Conservation (phyloP, 148 eudicot species). For the Euryodendron excelsum region DNA sequence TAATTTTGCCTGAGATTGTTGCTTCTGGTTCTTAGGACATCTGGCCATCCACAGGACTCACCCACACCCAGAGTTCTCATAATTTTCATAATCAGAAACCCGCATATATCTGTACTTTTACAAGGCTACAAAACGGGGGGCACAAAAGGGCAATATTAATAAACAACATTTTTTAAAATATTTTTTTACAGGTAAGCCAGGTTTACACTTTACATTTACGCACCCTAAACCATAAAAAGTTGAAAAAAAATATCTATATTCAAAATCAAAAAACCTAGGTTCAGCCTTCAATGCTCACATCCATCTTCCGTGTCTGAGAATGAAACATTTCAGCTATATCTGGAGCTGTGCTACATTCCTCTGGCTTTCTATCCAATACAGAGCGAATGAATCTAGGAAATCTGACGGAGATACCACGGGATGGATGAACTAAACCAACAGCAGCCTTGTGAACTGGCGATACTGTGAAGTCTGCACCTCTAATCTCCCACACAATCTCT, state of each 20-base stretch:
- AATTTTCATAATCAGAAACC: no score
- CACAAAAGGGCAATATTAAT: no score
- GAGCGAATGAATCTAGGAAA: conserved; percentile 80
- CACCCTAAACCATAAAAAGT: not conserved
- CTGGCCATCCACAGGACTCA: no score
- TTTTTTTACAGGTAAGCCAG: no score
- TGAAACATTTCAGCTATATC: conserved; percentile 87
- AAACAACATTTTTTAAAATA: no score
- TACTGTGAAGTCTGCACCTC: conserved; percentile 87
- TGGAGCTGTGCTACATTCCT: conserved; percentile 71
- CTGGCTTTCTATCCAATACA: conserved; percentile 64
- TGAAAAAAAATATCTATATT: not conserved
- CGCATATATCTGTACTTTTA: no score
- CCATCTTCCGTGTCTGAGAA: conserved; percentile 90
- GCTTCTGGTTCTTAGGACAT: no score
- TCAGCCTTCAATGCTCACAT: conserved; percentile 34
- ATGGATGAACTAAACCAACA: conserved; percentile 73
- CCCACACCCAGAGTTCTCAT: no score
- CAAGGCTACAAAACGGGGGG: no score
- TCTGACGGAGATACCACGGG: conserved; percentile 84
- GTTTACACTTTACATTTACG: no score
- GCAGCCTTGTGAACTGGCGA: conserved; percentile 98
- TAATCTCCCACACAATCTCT: conserved; percentile 88
- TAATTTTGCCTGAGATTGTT: no score
- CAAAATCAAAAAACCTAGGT: not conserved